Percentiles rank a stretch among this genome's conserved stretches.
phyloP scores from a whole-genome alignment of 768 basidiomycete genomes.

The Podaxis sp. region DNA sequence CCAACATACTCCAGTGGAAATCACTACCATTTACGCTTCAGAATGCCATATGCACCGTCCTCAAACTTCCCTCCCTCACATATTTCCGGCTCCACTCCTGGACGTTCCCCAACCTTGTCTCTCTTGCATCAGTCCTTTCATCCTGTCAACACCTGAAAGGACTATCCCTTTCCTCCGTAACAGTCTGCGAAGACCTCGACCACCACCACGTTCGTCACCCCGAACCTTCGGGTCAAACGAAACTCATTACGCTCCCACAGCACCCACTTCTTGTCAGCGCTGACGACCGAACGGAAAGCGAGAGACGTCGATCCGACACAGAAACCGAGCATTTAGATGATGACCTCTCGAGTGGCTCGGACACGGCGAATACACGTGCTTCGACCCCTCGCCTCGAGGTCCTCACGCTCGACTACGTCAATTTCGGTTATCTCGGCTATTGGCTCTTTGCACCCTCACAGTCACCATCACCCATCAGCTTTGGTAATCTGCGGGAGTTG shows the following conservation, averaged over 20 bases:
- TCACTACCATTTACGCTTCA: conserved; percentile 34
- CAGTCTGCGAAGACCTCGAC: conserved; percentile 27
- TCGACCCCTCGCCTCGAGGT: conserved; percentile 30
- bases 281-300: not conserved
- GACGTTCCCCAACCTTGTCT: conserved; percentile 36
- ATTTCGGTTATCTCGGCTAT: conserved; percentile 34
- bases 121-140: conserved; percentile 33
- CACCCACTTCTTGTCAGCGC: conserved; percentile 1
- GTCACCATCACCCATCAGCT: conserved; percentile 26
- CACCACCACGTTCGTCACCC: conserved; percentile 4
- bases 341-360: conserved; percentile 13
- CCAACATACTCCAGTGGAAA: conserved; percentile 31
- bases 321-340: not conserved
- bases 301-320: conserved; percentile 6
- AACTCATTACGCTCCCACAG: not conserved
- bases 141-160: conserved; percentile 35
- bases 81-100: conserved; percentile 41
- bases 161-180: conserved; percentile 36
- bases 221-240: conserved; percentile 2
- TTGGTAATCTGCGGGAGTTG: conserved; percentile 39
- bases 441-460: conserved; percentile 36
- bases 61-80: conserved; percentile 33
- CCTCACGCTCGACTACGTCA: conserved; percentile 41
- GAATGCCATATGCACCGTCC: conserved; percentile 33
- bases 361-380: conserved; percentile 11